A percentile compares a stretch with the other conserved stretches of the same genome.
Evolutionary conservation across 192 early-diverging fungal species (phyloP).

Genomic region (Phycomyces blakesleeanus): DNA sequence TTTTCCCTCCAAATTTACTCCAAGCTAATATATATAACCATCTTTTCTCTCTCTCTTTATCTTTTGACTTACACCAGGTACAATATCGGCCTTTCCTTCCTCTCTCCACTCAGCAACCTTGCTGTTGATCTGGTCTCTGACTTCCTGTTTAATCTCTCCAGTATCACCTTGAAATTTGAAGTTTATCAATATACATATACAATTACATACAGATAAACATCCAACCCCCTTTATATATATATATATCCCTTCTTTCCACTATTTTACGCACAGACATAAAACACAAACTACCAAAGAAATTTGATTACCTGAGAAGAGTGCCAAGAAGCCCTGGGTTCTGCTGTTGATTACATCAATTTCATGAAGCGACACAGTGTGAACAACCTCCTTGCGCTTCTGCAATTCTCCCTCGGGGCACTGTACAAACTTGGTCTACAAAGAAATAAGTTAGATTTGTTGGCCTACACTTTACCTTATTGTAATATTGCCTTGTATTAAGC

Average conservation of each 20-base stretch:
- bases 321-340: constrained; percentile 93
- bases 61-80: constrained; percentile 76
- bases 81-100: constrained; percentile 97
- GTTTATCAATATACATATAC: no score
- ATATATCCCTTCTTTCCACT: no score
- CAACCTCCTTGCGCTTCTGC: constrained; percentile 94
- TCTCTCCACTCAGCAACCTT: constrained; percentile 97
- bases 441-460: not conserved
- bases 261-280: no score
- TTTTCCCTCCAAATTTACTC: no score
- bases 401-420: constrained; percentile 99
- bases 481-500: no score
- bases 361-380: constrained; percentile 97
- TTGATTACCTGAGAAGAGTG: constrained; percentile 84
- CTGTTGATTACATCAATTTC: constrained; percentile 99
- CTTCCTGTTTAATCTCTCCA: constrained; percentile 97
- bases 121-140: constrained; percentile 96
- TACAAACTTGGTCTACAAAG: constrained; percentile 82
- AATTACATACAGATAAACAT: no score
- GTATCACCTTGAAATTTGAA: no score
- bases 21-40: no score
- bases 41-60: no score
- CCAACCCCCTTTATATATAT: no score
- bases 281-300: no score
- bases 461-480: no score